Evolutionary conservation across 768 basidiomycete genomes (phyloP), one percentile per base, ranked within the genome.

Genomic region (Tricholoma furcatifolium): DNA sequence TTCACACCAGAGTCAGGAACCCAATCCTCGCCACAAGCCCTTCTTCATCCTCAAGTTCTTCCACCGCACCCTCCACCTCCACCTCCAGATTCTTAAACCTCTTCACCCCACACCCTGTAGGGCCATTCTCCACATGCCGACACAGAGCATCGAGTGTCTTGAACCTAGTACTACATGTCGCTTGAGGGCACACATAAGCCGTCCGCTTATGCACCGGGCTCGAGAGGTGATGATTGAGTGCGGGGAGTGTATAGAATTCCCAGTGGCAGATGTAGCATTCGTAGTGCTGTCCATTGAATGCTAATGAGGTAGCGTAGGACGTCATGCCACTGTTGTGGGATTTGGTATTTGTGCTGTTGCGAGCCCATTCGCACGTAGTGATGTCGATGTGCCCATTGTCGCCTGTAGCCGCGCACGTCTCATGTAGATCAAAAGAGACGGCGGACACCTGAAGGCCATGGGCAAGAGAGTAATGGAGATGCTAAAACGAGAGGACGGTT

Each of bases 81-180:
- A n/a, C n/a, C n/a, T n/a, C n/a, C n/a, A n/a, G n/a, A n/a, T n/a
- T n/a, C 59, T 53, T 70, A 62, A 83, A 84, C 65, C 66, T 76
- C 30, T 64, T 50, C 17, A 86, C 77, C 0, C 80, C 81, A 63
- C 87, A 88, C 23, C 56, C 67, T 57, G n/a, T n/a, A n/a, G n/a
- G n/a, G n/a, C 77, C 80, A 60, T 80, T 83, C 70, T 88, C 85
- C 30, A 88, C 74, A 62, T 88, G 85, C 67, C 82, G 80, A 41
- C 77, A 78, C 48, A 88, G 65, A 4, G 62, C 83, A 50, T 85
- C 85, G 30, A 88, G 72, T 11, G 81, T 76, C 6, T 46, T 55
- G 61, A 84, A 87, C 31, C 65, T 62, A 20, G 44, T 30, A 2
- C 50, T 59, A 60, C 87, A 88, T 8, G 65, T 66, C 6, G 49